Conservation (phyloP, 305 asterid genomes). For the Solanum chacoense region DNA sequence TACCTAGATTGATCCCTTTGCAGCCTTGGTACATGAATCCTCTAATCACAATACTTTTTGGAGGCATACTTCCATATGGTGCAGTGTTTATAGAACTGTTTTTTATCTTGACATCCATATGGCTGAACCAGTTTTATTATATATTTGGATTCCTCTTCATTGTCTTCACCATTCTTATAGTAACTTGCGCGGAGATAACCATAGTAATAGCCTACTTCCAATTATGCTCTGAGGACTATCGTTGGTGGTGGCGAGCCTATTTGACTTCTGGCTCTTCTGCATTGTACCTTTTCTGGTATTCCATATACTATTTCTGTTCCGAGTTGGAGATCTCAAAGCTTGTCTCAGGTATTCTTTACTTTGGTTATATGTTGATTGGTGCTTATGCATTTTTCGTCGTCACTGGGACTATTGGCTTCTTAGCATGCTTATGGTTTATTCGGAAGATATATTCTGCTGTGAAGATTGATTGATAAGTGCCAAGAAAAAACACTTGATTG, state of each 20-base stretch:
- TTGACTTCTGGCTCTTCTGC: not conserved
- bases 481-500: not conserved
- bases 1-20: not conserved
- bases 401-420: not conserved
- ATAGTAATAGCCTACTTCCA: not conserved
- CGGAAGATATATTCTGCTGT: not conserved
- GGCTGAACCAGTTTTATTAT: not conserved
- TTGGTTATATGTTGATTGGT: not conserved
- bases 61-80: not conserved
- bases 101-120: not conserved
- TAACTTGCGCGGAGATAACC: not conserved
- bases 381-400: not conserved
- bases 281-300: not conserved
- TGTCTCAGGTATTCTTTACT: not conserved
- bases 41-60: not conserved
- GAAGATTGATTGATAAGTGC: not conserved
- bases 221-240: not conserved
- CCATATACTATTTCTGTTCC: not conserved
- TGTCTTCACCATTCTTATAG: not conserved
- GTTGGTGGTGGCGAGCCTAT: not conserved
- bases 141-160: not conserved
- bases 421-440: not conserved
- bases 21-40: not conserved
- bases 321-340: not conserved
- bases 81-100: not conserved